These are phyloP conservation scores for Pholiota adiposa DNA, from an alignment of 1,284 basidiomycete genomes.

Conservation along the genomic window DNA sequence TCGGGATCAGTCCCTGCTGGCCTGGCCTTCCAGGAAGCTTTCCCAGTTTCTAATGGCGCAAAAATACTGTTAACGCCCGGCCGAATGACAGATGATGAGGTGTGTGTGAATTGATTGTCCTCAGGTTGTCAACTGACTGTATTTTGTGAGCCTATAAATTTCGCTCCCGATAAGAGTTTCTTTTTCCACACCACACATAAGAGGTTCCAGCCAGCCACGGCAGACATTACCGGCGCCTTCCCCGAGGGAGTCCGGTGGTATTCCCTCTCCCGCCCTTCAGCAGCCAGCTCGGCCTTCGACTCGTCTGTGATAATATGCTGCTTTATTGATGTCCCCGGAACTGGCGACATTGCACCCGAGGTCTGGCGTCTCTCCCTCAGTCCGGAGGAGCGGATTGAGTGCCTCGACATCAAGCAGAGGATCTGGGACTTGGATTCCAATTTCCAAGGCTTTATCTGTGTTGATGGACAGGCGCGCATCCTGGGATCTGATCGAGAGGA, in stretches of 20 bases:
- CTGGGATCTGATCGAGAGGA: not conserved
- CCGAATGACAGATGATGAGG: conserved; percentile 4
- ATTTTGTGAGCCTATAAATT: conserved; percentile 11
- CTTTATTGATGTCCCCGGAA: conserved; percentile 3
- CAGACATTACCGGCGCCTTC: conserved; percentile 6
- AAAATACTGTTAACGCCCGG: conserved; percentile 31
- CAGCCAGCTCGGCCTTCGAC: not conserved
- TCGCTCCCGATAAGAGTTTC: conserved; percentile 15
- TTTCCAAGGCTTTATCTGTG: not conserved
- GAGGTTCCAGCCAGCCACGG: conserved; percentile 11
- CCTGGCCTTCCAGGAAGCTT: conserved; percentile 16
- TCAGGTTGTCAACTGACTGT: not conserved
- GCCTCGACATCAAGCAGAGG: not conserved
- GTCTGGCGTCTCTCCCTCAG: not conserved
- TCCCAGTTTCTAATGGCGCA: conserved; percentile 26
- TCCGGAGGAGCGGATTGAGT: not conserved
- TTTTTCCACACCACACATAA: conserved; percentile 13
- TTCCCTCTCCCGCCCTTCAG: not conserved
- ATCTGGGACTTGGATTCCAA: not conserved
- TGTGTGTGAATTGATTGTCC: not conserved
- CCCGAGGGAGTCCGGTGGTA: conserved; percentile 17
- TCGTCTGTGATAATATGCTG: not conserved
- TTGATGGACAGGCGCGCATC: not conserved
- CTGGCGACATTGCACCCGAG: not conserved
- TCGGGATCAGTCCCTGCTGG: not conserved